Base-by-base conservation (phyloP, 2,329 filamentous ascomycete species). In the Colletotrichum acutatum region DNA sequence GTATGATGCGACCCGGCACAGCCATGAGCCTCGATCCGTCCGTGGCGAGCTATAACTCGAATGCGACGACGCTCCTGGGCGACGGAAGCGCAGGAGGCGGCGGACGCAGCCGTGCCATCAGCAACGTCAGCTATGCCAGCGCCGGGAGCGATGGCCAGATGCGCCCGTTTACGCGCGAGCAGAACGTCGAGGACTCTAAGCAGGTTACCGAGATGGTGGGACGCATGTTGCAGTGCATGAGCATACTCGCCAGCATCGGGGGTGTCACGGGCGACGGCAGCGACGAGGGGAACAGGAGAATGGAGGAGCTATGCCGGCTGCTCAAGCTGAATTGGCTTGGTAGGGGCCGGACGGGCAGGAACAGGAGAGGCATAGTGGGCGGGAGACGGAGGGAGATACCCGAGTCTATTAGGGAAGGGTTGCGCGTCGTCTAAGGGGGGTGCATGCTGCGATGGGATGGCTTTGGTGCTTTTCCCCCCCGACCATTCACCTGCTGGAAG, bases 251-350 rank as follows among this genome's bases (percentile, higher is more conserved):
- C 3, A 92, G 92, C 74, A 90, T 97, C 26, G 80, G 79, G 58
- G 71, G 62, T 5, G 74, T 68, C 14, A 76, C 75, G 54, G 76
- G 76, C 64, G 74, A 90, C 78, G 90, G 88, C 0, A 90, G 89
- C 11, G 94, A 97, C 75, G 91, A 93, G 49, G 88, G 90, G 1
- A 94, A 96, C 79, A 89, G 88, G 69, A 94, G 93, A 82, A 93
- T 98, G 78, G 93, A 96, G 74, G 90, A 95, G 78, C 85, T 99
- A 74, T 95, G 93, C 70, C 93, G 94, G 79, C 91, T 97, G 77
- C 86, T 99, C 74, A 99, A 98, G 84, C 91, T 98, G 78, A 99
- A 99, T 82, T 99, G 97, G 97, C 88, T 99, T 1, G 96, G 96
- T 0, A 88, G 97, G 59, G 96, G 96, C 0, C 86, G 97, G 46